These are phyloP conservation scores for Zygosaccharomyces kombuchaensis DNA, from an alignment of 805 yeast species.

Conservation along the genomic window DNA sequence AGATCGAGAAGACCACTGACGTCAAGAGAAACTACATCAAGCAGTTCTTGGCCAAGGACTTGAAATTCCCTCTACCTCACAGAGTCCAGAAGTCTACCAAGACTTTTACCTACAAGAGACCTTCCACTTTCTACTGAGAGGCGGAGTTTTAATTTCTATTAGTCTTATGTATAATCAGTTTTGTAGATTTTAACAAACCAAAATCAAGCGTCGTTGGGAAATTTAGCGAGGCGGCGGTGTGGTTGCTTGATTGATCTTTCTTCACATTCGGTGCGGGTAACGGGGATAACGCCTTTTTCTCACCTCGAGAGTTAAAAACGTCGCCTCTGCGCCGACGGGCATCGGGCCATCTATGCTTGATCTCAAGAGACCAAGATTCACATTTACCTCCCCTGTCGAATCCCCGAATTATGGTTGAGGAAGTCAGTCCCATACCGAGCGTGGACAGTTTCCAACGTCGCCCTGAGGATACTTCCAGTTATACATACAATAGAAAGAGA, in stretches of 20 bases:
- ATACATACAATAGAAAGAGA: slow-evolving; percentile 6
- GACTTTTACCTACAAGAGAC: slow-evolving; percentile 88
- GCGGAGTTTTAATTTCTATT: slow-evolving; percentile 5
- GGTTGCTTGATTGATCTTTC: neutral
- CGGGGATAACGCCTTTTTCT: neutral
- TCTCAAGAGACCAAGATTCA: neutral
- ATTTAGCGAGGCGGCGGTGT: neutral
- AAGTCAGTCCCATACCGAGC: slow-evolving; percentile 12
- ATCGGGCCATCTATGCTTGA: neutral
- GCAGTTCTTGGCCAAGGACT: slow-evolving; percentile 92
- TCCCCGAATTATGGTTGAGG: slow-evolving; percentile 7
- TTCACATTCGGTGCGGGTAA: slow-evolving; percentile 7
- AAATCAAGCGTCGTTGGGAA: slow-evolving; percentile 10
- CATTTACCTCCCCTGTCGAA: neutral
- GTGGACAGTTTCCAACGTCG: slow-evolving; percentile 1
- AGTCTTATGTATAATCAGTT: slow-evolving; percentile 28
- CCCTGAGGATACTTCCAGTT: neutral
- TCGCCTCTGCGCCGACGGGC: neutral
- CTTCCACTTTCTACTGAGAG: slow-evolving; percentile 92
- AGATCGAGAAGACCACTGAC: slow-evolving; percentile 94
- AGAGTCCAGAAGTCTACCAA: slow-evolving; percentile 89
- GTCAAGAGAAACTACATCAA: slow-evolving; percentile 99
- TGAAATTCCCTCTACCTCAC: slow-evolving; percentile 99
- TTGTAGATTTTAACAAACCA: slow-evolving; percentile 25
- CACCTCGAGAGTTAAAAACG: slow-evolving; percentile 2